Evolutionary conservation across 495 filamentous ascomycete genomes (phyloP), one percentile per base, ranked within the genome.

Genomic region (Talaromyces adpressus): DNA sequence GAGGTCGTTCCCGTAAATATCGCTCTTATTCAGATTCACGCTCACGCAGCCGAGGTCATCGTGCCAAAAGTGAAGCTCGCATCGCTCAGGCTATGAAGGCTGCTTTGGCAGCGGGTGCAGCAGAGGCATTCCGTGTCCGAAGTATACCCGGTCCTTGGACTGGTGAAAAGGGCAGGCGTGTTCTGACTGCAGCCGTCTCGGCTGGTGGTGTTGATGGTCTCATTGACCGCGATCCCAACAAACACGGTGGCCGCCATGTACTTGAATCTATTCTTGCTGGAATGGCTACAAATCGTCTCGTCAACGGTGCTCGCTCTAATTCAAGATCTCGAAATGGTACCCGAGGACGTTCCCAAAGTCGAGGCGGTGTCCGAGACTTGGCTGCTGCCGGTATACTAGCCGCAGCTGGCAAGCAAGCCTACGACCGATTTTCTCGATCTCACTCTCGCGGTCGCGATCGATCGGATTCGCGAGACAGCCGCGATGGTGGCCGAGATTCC

Each of bases 1-100:
- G 70, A 53, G 72, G 79, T 47, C 77, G 79, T 64, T 82, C 82
- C 36, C 84, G 71, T 25, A 73, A 75, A 61, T 79, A 80, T 58
- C 79, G 81, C 36, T 84, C 82, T 25, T 81, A 82, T 62, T 82
- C 82, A 45, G 79, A 81, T 70, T 72, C 82, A 71, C 69, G 80
- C 47, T 81, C 70, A 72, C 84, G 70, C 65, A 83, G 70, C 72
- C 77, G 72, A 68, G 77, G 63, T 5, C 64, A 61, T 12, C 67
- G 70, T 14, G 71, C 77, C n/a, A 78, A 79, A 36, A 84, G 73
- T 18, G 81, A 85, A 47, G 82, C 83, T 61, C 90, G 89, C 63
- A 86, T 94, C 68, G 83, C 89, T 63, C 91, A 96, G 72, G 92
- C 92, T 47, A 89, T 91, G 67, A 89, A 90, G 73, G 91, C 92